Evolutionary conservation across 208 protist species (phyloP).

Genomic region (Trypanosomatidae sp.): DNA sequence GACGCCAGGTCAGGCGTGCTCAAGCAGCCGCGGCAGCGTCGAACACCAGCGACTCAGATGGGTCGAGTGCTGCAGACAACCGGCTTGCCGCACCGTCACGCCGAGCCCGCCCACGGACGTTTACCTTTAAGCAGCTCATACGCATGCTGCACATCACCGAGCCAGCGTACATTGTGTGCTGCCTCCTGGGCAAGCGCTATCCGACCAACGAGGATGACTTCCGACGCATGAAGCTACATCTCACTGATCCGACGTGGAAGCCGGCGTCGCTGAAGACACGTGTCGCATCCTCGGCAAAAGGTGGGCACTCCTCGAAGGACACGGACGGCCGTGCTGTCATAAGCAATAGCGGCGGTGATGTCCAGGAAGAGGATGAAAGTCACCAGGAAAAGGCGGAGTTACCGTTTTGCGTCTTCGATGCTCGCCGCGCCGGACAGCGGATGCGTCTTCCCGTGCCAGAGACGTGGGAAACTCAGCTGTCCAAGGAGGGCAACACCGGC

Average conservation of each 20-base stretch:
- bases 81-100: not conserved
- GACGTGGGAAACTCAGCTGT: conserved; percentile 93
- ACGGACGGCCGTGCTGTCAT: not conserved
- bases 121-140: conserved; percentile 82
- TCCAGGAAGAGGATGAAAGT: too few species aligned
- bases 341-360: not conserved
- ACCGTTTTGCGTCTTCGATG: conserved; percentile 59
- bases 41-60: not conserved
- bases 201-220: conserved; percentile 83
- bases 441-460: conserved; percentile 91
- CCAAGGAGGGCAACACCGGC: conserved; percentile 85
- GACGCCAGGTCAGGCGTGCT: conserved; percentile 1
- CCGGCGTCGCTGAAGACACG: not conserved
- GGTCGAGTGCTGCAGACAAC: not conserved
- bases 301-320: not conserved
- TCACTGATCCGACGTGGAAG: conserved; percentile 19
- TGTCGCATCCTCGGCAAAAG: not conserved
- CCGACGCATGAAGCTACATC: conserved; percentile 31
- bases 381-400: not conserved
- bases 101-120: conserved; percentile 9
- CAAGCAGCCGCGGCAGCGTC: not conserved
- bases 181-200: conserved; percentile 94
- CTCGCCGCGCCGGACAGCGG: conserved; percentile 66
- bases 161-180: conserved; percentile 86
- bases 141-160: conserved; percentile 81